Conservation (phyloP, 345 rosid genomes). For the Heritiera fomes region DNA sequence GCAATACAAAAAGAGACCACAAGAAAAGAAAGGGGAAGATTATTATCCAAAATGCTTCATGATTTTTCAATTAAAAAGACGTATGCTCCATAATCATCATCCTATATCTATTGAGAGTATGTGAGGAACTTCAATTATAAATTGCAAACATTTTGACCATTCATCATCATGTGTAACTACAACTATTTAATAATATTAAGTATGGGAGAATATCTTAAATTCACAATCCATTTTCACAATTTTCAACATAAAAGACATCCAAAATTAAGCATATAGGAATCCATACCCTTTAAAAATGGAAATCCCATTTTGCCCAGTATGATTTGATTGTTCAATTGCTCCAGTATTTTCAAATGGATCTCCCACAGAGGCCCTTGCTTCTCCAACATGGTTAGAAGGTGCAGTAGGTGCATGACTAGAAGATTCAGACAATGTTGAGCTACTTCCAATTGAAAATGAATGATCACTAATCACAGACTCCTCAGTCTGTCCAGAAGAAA, state of each 20-base stretch:
- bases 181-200: background rate
- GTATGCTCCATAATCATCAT: background rate
- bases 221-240: slow-evolving; percentile 8
- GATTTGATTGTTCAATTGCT: slow-evolving; percentile 51
- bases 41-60: background rate
- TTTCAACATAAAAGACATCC: background rate
- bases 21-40: background rate
- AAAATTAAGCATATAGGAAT: slow-evolving; percentile 15
- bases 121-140: background rate
- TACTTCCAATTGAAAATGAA: background rate
- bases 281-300: slow-evolving; percentile 84
- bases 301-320: slow-evolving; percentile 47
- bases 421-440: slow-evolving; percentile 45
- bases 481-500: slow-evolving; percentile 42
- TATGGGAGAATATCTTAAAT: background rate
- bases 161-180: background rate
- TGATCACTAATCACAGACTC: slow-evolving; percentile 15
- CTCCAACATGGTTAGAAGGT: slow-evolving; percentile 28
- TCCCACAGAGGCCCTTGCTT: slow-evolving; percentile 37
- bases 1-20: background rate
- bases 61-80: background rate
- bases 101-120: background rate
- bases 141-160: background rate
- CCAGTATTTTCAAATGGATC: slow-evolving; percentile 39
- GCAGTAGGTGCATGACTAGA: slow-evolving; percentile 47